phyloP scores from a whole-genome alignment of 768 basidiomycete species.

The Leucosporidium creatinivorum region DNA sequence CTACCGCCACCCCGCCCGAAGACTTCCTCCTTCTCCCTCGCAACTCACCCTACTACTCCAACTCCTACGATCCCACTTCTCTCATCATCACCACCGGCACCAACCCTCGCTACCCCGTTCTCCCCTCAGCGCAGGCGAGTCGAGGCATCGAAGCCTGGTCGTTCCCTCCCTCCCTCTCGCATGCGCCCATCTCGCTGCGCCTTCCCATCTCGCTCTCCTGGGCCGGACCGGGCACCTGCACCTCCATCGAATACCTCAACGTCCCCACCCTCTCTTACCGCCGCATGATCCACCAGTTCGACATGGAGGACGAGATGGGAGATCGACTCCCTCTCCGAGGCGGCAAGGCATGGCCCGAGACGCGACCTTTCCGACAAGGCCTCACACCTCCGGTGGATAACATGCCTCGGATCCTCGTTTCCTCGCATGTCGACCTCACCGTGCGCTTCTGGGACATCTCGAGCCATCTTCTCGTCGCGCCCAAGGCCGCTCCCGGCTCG shows the following conservation, averaged over 20 bases:
- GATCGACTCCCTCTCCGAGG: slow-evolving; percentile 33
- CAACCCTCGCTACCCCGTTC: slow-evolving; percentile 38
- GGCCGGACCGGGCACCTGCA: slow-evolving; percentile 23
- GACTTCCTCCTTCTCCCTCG: slow-evolving; percentile 73
- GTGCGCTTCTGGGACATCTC: slow-evolving; percentile 71
- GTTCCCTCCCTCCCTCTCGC: slow-evolving; percentile 58
- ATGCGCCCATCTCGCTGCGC: slow-evolving; percentile 30
- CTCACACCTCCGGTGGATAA: slow-evolving; percentile 46
- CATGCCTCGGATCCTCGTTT: slow-evolving; percentile 56
- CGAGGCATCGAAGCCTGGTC: slow-evolving; percentile 57
- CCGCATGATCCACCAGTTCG: slow-evolving; percentile 24
- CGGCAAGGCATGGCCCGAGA: slow-evolving; percentile 46
- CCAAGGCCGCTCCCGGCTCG: neutral
- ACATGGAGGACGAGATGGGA: neutral
- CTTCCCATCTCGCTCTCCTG: slow-evolving; percentile 30
- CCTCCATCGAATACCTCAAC: slow-evolving; percentile 4
- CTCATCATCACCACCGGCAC: slow-evolving; percentile 59
- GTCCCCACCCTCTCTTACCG: slow-evolving; percentile 13
- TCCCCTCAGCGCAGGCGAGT: slow-evolving; percentile 41
- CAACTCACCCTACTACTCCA: slow-evolving; percentile 60
- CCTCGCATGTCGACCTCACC: slow-evolving; percentile 56
- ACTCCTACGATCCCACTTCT: slow-evolving; percentile 60
- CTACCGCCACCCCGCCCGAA: slow-evolving; percentile 56
- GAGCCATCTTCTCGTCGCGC: slow-evolving; percentile 54
- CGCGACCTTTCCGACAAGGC: slow-evolving; percentile 38